Evolutionary conservation across 768 basidiomycete species (phyloP), one percentile per base, ranked within the genome.

Genomic region (Agaricus sinodeliciosus): DNA sequence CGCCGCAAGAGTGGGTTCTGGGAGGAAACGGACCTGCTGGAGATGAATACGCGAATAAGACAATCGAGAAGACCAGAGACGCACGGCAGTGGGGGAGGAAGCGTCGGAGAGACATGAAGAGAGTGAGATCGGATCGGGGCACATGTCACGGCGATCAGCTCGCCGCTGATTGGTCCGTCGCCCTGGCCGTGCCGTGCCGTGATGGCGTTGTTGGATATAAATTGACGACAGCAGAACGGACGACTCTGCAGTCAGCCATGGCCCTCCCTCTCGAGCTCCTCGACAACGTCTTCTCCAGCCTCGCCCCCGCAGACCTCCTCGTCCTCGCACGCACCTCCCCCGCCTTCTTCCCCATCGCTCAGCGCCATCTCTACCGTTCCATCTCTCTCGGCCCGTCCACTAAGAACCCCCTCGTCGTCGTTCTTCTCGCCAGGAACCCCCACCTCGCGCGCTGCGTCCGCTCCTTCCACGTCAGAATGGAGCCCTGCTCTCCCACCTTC

Each of bases 1-100:
- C 69, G 28, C 77, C 81, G 61, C 86, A 87, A 28, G 66, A 67
- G 64, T 91, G 89, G 1, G 88, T 85, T 12, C 80, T 74, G 3
- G 55, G 57, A 0, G 81, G 75, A 68, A 75, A 86, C 4, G 85
- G 83, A 0, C 74, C 84, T 84, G 58, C 55, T 56, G 58, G 57
- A 41, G 45, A 45, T 49, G 52, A 62, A 57, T 60, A 60, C 22
- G 62, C 53, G 42, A 43, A 44, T 47, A 39, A 41, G 43, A 18
- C 57, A 44, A 53, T 48, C 16, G 48, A 56, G 43, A 56, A 50
- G 53, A 52, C 57, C 51, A 56, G 58, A 60, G 43, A 56, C 70
- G 64, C 61, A 75, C 75, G 72, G 57, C 57, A 72, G 62, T 67
- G 69, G 13, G 71, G 58, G 46, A 41, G 51, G 50, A 44, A 36